Base-by-base conservation (phyloP, 306 rosid species). In the Astragalus glycyphyllos region DNA sequence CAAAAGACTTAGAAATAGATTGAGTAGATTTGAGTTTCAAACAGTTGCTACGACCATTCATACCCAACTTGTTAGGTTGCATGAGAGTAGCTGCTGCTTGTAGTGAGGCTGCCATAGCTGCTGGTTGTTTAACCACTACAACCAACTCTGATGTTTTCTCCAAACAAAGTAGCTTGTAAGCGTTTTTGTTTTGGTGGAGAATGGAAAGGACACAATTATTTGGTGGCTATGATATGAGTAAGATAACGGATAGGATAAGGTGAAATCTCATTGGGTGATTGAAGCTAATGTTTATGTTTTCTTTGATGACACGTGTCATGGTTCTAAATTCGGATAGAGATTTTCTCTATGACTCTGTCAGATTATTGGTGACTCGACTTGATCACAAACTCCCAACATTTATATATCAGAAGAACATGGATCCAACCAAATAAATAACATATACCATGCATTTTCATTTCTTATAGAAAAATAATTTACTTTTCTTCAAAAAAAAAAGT, bases 201-300 rank as follows among this genome's bases (percentile, higher is more conserved):
- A 14, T 68, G 63, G 73, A 42, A 11, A 8, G 7, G 29, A 14
- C 2, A 11, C 31, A 73, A 64, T 75, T 77, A 84, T 71, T 79
- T 82, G 81, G 85, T 79, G 94, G 86, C 71, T 66, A 20, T 79
- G 71, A 83, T 67, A 64, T 46, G 80, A 82, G 61, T 57, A 35
- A 69, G 97, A 93, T 93, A 85, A 65, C 44, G 90, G 79, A 90
- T 85, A 85, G 93, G 98, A 90, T 92, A 92, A 90, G 97, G 95
- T 47, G 53, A 48, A 42, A 35, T 82, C 88, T 79, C 44, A 92
- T 92, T 92, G 96, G 96, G 17, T 62, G 69, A 10, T 79, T 79
- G 47, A 59, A 31, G 90, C 83, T 82, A 54, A 77, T 61, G 77
- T n/a, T n/a, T 20, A 32, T 50, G 69, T 63, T 71, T 47, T 12